Conservation (phyloP, 768 basidiomycete genomes). For the Trametes elegans region DNA sequence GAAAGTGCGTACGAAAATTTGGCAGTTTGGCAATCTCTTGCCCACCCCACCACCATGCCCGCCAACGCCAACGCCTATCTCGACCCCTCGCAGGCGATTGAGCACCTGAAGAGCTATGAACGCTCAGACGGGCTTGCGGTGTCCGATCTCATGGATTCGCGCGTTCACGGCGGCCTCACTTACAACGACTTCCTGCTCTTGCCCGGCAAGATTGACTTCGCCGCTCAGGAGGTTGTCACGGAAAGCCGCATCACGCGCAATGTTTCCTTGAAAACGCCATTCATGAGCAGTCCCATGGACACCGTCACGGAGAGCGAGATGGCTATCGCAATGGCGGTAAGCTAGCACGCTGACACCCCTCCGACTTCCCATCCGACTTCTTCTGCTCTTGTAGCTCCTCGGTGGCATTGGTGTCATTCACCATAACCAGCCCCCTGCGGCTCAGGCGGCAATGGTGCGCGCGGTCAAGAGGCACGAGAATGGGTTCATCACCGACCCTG, state of each 20-base stretch:
- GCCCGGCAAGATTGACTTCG: slow-evolving; percentile 95
- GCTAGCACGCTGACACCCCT: slow-evolving; percentile 28
- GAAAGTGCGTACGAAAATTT: no score
- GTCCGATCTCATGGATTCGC: slow-evolving; percentile 84
- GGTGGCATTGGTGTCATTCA: slow-evolving; percentile 99
- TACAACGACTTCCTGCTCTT: slow-evolving; percentile 97
- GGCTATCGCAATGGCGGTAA: slow-evolving; percentile 90
- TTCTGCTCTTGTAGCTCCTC: slow-evolving; percentile 57
- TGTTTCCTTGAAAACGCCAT: slow-evolving; percentile 89
- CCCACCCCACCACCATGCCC: slow-evolving; percentile 27
- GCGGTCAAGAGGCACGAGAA: slow-evolving; percentile 99
- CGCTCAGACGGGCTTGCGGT: slow-evolving; percentile 82
- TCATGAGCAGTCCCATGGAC: slow-evolving; percentile 99
- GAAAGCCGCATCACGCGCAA: slow-evolving; percentile 90
- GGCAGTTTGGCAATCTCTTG: slow-evolving; percentile 20
- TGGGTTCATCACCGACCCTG: slow-evolving; percentile 95
- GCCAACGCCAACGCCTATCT: slow-evolving; percentile 41
- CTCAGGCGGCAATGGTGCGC: slow-evolving; percentile 95
- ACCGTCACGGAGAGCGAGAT: slow-evolving; percentile 96
- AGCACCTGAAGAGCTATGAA: slow-evolving; percentile 69
- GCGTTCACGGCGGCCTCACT: slow-evolving; percentile 85
- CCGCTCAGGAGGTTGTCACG: slow-evolving; percentile 73
- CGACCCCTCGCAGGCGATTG: slow-evolving; percentile 69
- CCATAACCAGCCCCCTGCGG: slow-evolving; percentile 83
- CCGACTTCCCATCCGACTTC: slow-evolving; percentile 20